A percentile compares a stretch with the other conserved stretches of the same genome.
phyloP scores from a whole-genome alignment of 805 yeast genomes.

The Metschnikowia colocasiae region DNA sequence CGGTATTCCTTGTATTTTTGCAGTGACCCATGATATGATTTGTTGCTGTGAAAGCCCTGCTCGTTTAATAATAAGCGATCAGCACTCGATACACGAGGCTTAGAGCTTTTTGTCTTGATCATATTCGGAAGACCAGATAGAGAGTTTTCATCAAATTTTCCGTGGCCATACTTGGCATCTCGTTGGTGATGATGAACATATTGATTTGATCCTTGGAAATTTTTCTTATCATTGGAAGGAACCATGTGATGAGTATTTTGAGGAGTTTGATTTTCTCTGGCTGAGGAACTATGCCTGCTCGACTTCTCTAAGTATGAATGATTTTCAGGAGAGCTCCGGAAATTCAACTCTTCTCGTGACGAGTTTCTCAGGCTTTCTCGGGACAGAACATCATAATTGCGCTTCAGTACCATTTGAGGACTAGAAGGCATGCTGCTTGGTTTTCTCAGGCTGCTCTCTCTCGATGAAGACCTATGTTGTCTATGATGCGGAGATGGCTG shows the following conservation, averaged over 20 bases:
- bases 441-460: background rate
- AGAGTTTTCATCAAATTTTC: background rate
- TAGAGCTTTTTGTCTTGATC: background rate
- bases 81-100: background rate
- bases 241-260: background rate
- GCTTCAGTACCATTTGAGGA: background rate
- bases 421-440: background rate
- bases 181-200: background rate
- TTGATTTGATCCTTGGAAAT: background rate
- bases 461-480: background rate
- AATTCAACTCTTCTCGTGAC: background rate
- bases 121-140: background rate
- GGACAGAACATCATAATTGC: background rate
- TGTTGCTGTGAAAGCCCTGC: background rate
- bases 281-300: background rate
- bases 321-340: conserved; percentile 1
- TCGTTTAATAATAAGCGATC: background rate
- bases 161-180: background rate
- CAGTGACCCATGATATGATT: background rate
- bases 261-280: background rate
- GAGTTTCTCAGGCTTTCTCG: background rate
- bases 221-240: background rate
- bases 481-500: background rate
- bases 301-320: background rate
- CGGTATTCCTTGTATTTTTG: conserved; percentile 3